phyloP scores from a whole-genome alignment of 805 yeast species.

The Sugiyamaella marilandica region DNA sequence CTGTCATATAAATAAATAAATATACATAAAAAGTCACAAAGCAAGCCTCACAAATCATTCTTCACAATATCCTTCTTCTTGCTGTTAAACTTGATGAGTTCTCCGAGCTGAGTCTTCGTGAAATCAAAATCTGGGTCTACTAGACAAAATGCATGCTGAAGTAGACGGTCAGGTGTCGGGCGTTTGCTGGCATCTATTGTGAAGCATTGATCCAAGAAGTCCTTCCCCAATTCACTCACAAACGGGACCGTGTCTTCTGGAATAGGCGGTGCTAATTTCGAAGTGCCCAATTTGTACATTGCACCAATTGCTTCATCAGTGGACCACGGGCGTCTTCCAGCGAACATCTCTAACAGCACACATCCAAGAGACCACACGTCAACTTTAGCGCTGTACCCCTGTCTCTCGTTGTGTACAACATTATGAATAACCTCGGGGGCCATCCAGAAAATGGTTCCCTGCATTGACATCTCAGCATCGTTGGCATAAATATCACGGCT shows the following conservation, averaged over 20 bases:
- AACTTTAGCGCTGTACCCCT: slow-evolving; percentile 95
- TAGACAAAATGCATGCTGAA: slow-evolving; percentile 49
- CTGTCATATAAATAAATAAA: neutral
- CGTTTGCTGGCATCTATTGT: slow-evolving; percentile 66
- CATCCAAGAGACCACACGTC: slow-evolving; percentile 99
- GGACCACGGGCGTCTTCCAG: slow-evolving; percentile 97
- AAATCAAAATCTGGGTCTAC: slow-evolving; percentile 45
- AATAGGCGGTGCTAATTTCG: slow-evolving; percentile 90
- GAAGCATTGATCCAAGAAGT: slow-evolving; percentile 74
- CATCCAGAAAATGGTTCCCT: slow-evolving; percentile 99
- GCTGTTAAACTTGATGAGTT: slow-evolving; percentile 40
- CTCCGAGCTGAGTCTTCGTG: slow-evolving; percentile 49
- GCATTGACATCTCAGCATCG: slow-evolving; percentile 95
- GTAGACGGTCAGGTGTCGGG: slow-evolving; percentile 75
- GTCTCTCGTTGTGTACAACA: slow-evolving; percentile 62
- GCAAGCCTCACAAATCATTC: neutral
- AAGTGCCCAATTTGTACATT: slow-evolving; percentile 78
- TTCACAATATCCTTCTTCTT: slow-evolving; percentile 11
- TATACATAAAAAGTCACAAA: neutral
- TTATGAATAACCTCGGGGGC: slow-evolving; percentile 98
- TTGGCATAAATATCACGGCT: slow-evolving; percentile 82
- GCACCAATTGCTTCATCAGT: slow-evolving; percentile 93
- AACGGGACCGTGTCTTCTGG: slow-evolving; percentile 75
- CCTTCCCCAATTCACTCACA: slow-evolving; percentile 60
- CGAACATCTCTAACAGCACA: slow-evolving; percentile 95